phyloP scores from a whole-genome alignment of 257 asterid species.

The Leonotis leonurus region DNA sequence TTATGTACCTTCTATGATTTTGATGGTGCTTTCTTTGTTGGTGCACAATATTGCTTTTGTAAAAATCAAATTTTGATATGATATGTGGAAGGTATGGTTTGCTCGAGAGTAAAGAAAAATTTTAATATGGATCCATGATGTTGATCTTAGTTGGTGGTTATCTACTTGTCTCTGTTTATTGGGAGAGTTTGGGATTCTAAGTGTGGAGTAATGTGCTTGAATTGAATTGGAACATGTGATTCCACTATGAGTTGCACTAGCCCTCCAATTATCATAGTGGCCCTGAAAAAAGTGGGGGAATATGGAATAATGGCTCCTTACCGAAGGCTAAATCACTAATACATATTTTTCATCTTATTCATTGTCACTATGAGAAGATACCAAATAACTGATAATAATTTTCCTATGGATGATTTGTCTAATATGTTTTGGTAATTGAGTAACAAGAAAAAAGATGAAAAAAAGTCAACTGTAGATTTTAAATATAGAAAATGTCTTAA shows the following conservation, averaged over 20 bases:
- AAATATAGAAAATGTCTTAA: not conserved
- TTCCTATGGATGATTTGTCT: not conserved
- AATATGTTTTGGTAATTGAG: conserved; percentile 5
- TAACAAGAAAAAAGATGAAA: not conserved
- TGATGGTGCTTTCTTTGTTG: not conserved
- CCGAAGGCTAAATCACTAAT: not conserved
- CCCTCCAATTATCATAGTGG: conserved; percentile 46
- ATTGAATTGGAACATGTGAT: conserved; percentile 37
- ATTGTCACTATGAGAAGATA: conserved; percentile 23
- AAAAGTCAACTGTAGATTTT: not conserved
- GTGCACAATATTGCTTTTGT: not conserved
- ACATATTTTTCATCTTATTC: conserved; percentile 13
- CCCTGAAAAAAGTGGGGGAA: conserved; percentile 38
- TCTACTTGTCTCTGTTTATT: conserved; percentile 22
- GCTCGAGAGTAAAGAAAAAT: conserved; percentile 28
- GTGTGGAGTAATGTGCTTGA: conserved; percentile 36
- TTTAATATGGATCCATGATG: conserved; percentile 1
- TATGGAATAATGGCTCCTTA: conserved; percentile 18
- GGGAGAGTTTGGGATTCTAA: conserved; percentile 18
- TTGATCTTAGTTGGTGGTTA: conserved; percentile 29
- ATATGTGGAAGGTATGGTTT: conserved; percentile 26
- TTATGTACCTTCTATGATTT: not conserved
- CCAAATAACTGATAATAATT: not conserved
- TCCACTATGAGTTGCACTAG: conserved; percentile 35
- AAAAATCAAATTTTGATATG: conserved; percentile 9